Base-by-base conservation (phyloP, 257 asterid species). In the Voacanga thouarsii region DNA sequence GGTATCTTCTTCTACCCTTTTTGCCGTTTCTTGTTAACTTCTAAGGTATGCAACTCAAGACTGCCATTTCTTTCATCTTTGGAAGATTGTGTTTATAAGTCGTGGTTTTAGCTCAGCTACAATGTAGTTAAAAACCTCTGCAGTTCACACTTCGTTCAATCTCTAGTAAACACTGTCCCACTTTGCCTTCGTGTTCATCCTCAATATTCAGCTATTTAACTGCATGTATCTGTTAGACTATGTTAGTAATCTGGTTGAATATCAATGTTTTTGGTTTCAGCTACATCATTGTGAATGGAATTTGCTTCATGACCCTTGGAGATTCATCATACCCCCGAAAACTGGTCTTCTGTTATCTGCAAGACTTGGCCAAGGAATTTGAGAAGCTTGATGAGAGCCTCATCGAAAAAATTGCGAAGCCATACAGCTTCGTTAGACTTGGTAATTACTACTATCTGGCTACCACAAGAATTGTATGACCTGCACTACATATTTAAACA, bases 311-410 rank as follows among this genome's bases (percentile, higher is more conserved):
- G 85, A 83, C 78, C 4, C 83, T 89, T 0, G 77, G 91, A 66
- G 94, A 88, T 63, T 84, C 85, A 47, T 74, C 85, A 4, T 89
- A 88, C 74, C 96, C 96, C 41, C 81, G 82, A 83, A 87, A 88
- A 80, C 88, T 89, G 70, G 90, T 84, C 53, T 85, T 84, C 72
- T 75, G 59, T 74, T 90, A 86, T 57, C 85, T 90, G 73, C 89
- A 82, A 83, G 94, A 91, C 75, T 84, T 91, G 86, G 86, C 82
- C 0, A 81, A 64, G 81, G 89, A 85, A 82, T 86, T 88, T 78
- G 80, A 78, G 30, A 85, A 84, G 83, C 76, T 86, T 55, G 83
- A 84, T 65, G 69, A 60, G 59, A 84, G 79, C 28, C 73, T 84
- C 61, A 8, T 41, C 57, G 81, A 85, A 49, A 83, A 78, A 51